Evolutionary conservation across 2,329 filamentous ascomycete genomes (phyloP).

Genomic region (Anthostomella pinea): DNA sequence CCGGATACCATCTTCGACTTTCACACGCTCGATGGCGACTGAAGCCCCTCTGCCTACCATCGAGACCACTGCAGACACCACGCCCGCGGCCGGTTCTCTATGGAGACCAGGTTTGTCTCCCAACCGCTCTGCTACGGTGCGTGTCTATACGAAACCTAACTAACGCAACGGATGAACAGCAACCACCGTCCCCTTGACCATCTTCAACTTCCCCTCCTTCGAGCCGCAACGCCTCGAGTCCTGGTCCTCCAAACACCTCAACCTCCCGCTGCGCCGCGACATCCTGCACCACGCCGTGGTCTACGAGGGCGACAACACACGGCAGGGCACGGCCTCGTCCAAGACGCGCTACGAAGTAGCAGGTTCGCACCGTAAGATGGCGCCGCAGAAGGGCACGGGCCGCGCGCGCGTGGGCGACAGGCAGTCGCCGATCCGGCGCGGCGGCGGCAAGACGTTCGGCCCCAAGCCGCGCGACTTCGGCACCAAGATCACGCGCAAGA

Average conservation of each 20-base stretch:
- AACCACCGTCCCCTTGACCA: conserved; percentile 72
- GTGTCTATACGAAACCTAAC: conserved; percentile 6
- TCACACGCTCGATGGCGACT: conserved; percentile 56
- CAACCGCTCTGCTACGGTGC: background rate
- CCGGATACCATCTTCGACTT: conserved; percentile 32
- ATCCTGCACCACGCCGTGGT: conserved; percentile 89
- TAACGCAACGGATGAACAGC: conserved; percentile 35
- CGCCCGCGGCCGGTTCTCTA: conserved; percentile 28
- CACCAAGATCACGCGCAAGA: conserved; percentile 77
- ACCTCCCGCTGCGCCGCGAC: conserved; percentile 84
- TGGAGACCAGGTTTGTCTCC: conserved; percentile 45
- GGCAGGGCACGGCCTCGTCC: conserved; percentile 79
- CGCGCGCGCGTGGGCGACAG: conserved; percentile 73
- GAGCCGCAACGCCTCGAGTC: conserved; percentile 76
- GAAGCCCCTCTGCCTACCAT: conserved; percentile 40
- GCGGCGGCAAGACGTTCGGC: conserved; percentile 87
- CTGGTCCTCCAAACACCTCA: conserved; percentile 79
- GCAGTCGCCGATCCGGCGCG: conserved; percentile 77
- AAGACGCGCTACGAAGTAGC: conserved; percentile 82
- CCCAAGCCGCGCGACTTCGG: conserved; percentile 89
- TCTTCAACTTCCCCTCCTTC: conserved; percentile 86
- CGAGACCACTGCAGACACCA: conserved; percentile 35
- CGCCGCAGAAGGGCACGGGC: conserved; percentile 84
- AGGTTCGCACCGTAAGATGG: conserved; percentile 78
- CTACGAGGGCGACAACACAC: conserved; percentile 86